These are phyloP conservation scores for Rosa lucieae DNA, from an alignment of 306 rosid genomes.

Conservation along the genomic window DNA sequence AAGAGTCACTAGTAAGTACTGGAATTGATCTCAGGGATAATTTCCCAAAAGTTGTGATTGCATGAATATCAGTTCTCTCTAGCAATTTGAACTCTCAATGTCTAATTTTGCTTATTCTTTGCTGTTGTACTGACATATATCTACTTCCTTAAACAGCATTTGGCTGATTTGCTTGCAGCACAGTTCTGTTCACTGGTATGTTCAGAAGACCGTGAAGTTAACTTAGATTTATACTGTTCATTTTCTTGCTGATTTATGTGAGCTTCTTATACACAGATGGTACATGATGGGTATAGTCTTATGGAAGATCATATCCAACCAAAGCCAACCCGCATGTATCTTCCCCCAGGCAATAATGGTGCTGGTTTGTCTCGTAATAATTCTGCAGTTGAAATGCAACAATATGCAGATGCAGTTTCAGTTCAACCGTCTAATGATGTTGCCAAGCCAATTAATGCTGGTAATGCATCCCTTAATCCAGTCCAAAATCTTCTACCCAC, in stretches of 20 bases:
- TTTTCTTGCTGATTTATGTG: constrained; percentile 14
- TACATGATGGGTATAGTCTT: constrained; percentile 55
- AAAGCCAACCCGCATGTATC: constrained; percentile 50
- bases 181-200: constrained; percentile 77
- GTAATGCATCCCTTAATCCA: constrained; percentile 56
- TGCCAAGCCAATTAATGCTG: constrained; percentile 45
- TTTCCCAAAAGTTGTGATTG: not conserved
- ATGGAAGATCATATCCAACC: constrained; percentile 56
- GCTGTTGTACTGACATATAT: constrained; percentile 37
- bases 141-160: constrained; percentile 62
- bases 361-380: constrained; percentile 43
- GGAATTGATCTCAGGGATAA: not conserved
- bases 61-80: not conserved
- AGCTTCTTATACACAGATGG: constrained; percentile 56
- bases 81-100: not conserved
- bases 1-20: not conserved
- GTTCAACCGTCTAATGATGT: constrained; percentile 66
- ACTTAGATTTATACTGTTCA: not conserved
- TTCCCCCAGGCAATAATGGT: constrained; percentile 44
- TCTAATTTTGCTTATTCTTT: constrained; percentile 17
- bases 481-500: constrained; percentile 63
- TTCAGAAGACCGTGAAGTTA: constrained; percentile 12
- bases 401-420: constrained; percentile 59
- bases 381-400: constrained; percentile 67
- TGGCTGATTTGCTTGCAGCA: constrained; percentile 75